Evolutionary conservation across 495 filamentous ascomycete genomes (phyloP).

Genomic region (Gamarada debralockiae): DNA sequence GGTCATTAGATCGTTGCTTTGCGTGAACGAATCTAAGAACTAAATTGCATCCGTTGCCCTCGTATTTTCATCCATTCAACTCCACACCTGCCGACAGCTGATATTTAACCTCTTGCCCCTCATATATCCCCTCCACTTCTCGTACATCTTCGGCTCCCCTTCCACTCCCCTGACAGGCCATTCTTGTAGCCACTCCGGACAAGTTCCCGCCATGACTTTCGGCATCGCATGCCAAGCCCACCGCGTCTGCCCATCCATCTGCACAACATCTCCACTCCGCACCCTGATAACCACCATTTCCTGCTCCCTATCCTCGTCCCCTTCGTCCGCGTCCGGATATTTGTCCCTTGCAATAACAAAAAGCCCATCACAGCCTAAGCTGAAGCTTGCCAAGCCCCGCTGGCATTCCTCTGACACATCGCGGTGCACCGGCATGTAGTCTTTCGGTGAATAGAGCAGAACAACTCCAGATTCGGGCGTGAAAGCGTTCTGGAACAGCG

Average conservation of each 20-base stretch:
- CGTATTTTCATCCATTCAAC: too few relatives aligned
- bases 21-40: too few relatives aligned
- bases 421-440: conserved; percentile 83
- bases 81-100: conserved; percentile 82
- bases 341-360: conserved; percentile 60
- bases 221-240: conserved; percentile 96
- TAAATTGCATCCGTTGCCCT: too few relatives aligned
- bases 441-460: conserved; percentile 83
- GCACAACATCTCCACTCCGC: conserved; percentile 76
- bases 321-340: conserved; percentile 35
- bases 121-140: conserved; percentile 83
- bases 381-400: conserved; percentile 73
- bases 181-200: conserved; percentile 66
- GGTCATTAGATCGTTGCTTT: too few relatives aligned
- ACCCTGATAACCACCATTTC: conserved; percentile 52
- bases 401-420: conserved; percentile 82
- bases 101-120: conserved; percentile 78
- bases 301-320: conserved; percentile 41
- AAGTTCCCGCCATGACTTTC: conserved; percentile 71
- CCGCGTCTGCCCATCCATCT: conserved; percentile 73
- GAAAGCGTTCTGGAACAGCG: conserved; percentile 69
- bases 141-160: conserved; percentile 25
- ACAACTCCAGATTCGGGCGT: conserved; percentile 50
- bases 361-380: conserved; percentile 82
- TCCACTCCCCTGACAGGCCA: conserved; percentile 56